Base-by-base conservation (phyloP, 176 grass and related monocot genomes). In the Oryza longistaminata region DNA sequence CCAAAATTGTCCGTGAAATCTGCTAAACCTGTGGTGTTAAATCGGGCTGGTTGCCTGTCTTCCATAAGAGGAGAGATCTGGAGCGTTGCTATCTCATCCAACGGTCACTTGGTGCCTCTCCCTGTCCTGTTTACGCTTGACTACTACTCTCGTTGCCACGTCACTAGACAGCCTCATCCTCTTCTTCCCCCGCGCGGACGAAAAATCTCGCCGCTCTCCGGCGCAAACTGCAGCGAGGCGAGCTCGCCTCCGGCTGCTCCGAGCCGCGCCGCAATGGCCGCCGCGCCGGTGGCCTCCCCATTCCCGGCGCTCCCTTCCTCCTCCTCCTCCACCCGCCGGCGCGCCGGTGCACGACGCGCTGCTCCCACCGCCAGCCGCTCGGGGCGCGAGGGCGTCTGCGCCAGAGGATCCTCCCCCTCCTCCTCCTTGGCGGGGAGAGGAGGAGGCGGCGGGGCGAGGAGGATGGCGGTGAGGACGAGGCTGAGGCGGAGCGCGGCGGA, bases 401-500 rank as follows among this genome's bases (percentile, higher is more conserved):
- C 48, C 26, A 8, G n/a, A 39, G n/a, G 13, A 31, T 31, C n/a
- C n/a, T n/a, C n/a, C n/a, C n/a, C 29, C 29, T 13, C 12, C 7
- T 13, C 12, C 6, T 3, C 26, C 26, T 44, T 19, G 45, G 19
- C 67, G 72, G 73, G 53, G 69, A 79, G 43, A 77, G 85, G 53
- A 77, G 85, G 53, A 34, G 61, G 82, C 65, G 69, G 64, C 35
- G 75, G 27, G 81, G 61, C 9, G 81, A 77, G 45, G 67, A 82
- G 0, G 58, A 83, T 7, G 76, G 19, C 5, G 73, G 15, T 6
- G 84, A 60, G 1, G 75, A 0, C 44, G 77, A 53, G 3, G 81
- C 65, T 17, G 86, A 77, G 61, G 70, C 76, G 69, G 85, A 85
- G 66, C 82, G 81, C 89, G 76, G 89, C 66, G 86, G 37, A 93